A percentile compares a stretch with the other conserved stretches of the same genome.
phyloP scores from a whole-genome alignment of 2,329 filamentous ascomycete species.

The Leptographium flavum region DNA sequence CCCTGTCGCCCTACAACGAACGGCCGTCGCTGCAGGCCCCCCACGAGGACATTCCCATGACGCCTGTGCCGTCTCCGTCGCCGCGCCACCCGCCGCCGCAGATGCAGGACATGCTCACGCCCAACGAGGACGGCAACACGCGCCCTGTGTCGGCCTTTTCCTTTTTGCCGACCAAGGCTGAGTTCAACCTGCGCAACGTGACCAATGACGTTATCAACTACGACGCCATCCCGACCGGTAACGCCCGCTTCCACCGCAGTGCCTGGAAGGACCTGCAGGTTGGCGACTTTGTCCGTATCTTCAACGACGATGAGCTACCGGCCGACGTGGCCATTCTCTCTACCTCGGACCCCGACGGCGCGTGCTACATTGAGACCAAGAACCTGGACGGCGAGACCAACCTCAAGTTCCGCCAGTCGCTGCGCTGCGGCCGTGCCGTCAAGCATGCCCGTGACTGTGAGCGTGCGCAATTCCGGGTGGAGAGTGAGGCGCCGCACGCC shows the following conservation, averaged over 20 bases:
- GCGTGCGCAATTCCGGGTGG: constrained; percentile 69
- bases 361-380: constrained; percentile 96
- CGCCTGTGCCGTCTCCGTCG: constrained; percentile 73
- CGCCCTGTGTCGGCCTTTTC: constrained; percentile 20
- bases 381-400: constrained; percentile 97
- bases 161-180: constrained; percentile 20
- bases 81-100: constrained; percentile 27
- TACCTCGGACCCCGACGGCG: constrained; percentile 85
- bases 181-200: constrained; percentile 25
- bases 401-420: constrained; percentile 80
- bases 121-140: constrained; percentile 22
- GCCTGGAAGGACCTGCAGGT: constrained; percentile 93
- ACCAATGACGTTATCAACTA: constrained; percentile 58
- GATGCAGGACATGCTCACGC: constrained; percentile 19
- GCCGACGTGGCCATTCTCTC: constrained; percentile 86
- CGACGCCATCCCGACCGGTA: constrained; percentile 47
- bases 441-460: constrained; percentile 90
- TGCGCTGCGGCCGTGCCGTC: constrained; percentile 70
- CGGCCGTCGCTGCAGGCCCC: constrained; percentile 38
- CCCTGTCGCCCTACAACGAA: constrained; percentile 34
- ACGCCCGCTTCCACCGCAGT: constrained; percentile 79
- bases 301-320: constrained; percentile 90
- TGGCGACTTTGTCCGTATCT: constrained; percentile 90
- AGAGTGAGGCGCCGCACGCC: constrained; percentile 81
- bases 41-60: constrained; percentile 80